Evolutionary conservation across 192 early-diverging fungal species (phyloP), one percentile per base, ranked within the genome.

Genomic region (Mortierella alpina): DNA sequence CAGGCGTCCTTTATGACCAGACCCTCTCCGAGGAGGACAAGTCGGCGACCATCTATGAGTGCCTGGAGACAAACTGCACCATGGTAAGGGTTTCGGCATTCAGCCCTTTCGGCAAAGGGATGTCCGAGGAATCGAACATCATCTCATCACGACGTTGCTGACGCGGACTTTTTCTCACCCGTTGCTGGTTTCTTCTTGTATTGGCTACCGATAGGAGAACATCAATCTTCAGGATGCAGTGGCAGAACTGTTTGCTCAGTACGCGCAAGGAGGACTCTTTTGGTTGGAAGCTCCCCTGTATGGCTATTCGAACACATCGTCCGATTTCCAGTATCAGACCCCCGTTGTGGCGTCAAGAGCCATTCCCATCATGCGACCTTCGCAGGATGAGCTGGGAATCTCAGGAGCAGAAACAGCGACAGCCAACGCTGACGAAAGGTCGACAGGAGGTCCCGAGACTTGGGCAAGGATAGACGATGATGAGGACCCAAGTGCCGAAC

Each of bases 401-500:
- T 4, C 10, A 15, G 53, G 15, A n/a, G 17, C 1, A 13, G 54
- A 55, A 2, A 15, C 31, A 23, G 51, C 14, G 50, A 39, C 11
- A 17, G 14, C n/a, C 11, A 22, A 62, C 3, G 8, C 9, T 41
- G 15, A 41, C 12, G 63, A 45, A 15, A 7, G 14, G 49, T 45
- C 59, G 14, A 44, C 4, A n/a, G 58, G 40, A 14, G 56, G 31
- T 13, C 48, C 11, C 7, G 69, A 72, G 17, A n/a, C 44, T 7
- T 79, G 69, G 69, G 76, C 76, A 9, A 57, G 76, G 13, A 79
- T 79, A 20, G 76, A 79, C 59, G 76, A 79, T 20, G 76, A 79
- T 22, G 48, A 71, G 17, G 67, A 76, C 4, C 47, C 22, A 39
- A 10, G 46, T 41, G 46, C n/a, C 20, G 15, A n/a, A 42, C 23